phyloP scores from a whole-genome alignment of 495 filamentous ascomycete genomes.

The Corynascus novoguineensis region DNA sequence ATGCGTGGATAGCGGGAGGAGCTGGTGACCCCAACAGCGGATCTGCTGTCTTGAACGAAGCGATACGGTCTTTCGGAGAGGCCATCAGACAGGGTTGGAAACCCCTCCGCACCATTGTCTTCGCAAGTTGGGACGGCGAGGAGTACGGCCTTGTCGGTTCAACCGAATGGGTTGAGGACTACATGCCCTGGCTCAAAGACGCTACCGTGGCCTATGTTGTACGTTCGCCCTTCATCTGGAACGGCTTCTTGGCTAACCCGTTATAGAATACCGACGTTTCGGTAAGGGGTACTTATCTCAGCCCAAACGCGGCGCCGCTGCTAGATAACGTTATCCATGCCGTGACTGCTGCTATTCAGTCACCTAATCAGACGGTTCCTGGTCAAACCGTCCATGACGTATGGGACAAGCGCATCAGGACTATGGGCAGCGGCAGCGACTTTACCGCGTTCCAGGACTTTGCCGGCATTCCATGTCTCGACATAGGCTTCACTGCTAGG shows the following conservation, averaged over 20 bases:
- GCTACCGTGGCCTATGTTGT: slow-evolving; percentile 75
- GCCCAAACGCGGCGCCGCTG: slow-evolving; percentile 68
- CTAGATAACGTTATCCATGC: slow-evolving; percentile 71
- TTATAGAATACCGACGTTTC: slow-evolving; percentile 72
- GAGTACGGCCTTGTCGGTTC: slow-evolving; percentile 91
- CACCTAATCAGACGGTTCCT: slow-evolving; percentile 74
- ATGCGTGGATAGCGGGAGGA: slow-evolving; percentile 88
- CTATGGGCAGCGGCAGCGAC: slow-evolving; percentile 78
- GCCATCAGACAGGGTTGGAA: slow-evolving; percentile 79
- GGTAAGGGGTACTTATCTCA: slow-evolving; percentile 64
- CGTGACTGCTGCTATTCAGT: slow-evolving; percentile 62
- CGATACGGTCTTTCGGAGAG: slow-evolving; percentile 74
- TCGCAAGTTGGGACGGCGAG: slow-evolving; percentile 91
- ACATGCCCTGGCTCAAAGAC: slow-evolving; percentile 72
- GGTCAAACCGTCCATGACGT: slow-evolving; percentile 71
- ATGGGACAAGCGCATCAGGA: slow-evolving; percentile 62
- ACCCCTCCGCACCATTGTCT: slow-evolving; percentile 84
- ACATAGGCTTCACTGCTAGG: slow-evolving; percentile 68
- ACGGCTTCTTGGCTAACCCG: not conserved
- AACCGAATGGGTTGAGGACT: slow-evolving; percentile 95
- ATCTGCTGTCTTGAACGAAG: slow-evolving; percentile 83
- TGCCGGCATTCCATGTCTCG: slow-evolving; percentile 78
- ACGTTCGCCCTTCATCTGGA: not conserved
- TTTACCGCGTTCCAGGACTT: slow-evolving; percentile 91
- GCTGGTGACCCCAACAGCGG: slow-evolving; percentile 86